Evolutionary conservation across 208 protist species (phyloP).

Genomic region (Trypanosoma congolense): DNA sequence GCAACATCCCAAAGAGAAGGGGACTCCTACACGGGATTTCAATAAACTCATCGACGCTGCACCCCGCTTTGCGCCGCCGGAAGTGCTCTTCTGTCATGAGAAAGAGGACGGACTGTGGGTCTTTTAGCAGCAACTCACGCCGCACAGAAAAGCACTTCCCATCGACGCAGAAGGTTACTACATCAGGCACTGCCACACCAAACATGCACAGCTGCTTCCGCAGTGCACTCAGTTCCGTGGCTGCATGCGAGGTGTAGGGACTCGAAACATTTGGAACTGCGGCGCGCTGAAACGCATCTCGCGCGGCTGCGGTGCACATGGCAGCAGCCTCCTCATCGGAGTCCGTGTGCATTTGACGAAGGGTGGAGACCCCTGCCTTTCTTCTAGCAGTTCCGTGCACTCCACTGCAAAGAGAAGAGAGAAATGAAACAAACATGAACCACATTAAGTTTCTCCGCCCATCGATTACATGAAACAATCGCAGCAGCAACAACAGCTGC

Average conservation of each 20-base stretch:
- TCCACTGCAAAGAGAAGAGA: too few relatives aligned
- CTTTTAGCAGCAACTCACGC: conserved; percentile 33
- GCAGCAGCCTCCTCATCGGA: conserved; percentile 27
- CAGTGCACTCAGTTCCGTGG: conserved; percentile 7
- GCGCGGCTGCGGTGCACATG: conserved; percentile 2
- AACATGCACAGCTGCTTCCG: conserved; percentile 24
- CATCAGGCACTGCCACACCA: conserved; percentile 30
- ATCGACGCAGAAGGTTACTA: conserved; percentile 48
- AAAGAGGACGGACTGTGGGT: conserved; percentile 66
- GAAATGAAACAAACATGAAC: too few relatives aligned
- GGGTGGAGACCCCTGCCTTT: neutral
- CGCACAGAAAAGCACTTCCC: conserved; percentile 36
- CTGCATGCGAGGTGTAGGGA: conserved; percentile 6
- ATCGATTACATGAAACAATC: too few relatives aligned
- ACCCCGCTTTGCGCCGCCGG: neutral
- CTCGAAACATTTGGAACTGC: neutral
- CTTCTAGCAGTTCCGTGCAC: too few relatives aligned
- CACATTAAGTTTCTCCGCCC: too few relatives aligned
- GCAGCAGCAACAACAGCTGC: too few relatives aligned
- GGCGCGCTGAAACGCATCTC: neutral
- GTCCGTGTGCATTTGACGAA: conserved; percentile 8
- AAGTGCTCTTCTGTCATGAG: conserved; percentile 36
- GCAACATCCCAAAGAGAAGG: conserved; percentile 37
- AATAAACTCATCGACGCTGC: conserved; percentile 13
- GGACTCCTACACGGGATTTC: conserved; percentile 31